A percentile compares a stretch with the other conserved stretches of the same genome.
Evolutionary conservation across 768 basidiomycete genomes (phyloP).

Genomic region (Lepiota brunneoincarnata): DNA sequence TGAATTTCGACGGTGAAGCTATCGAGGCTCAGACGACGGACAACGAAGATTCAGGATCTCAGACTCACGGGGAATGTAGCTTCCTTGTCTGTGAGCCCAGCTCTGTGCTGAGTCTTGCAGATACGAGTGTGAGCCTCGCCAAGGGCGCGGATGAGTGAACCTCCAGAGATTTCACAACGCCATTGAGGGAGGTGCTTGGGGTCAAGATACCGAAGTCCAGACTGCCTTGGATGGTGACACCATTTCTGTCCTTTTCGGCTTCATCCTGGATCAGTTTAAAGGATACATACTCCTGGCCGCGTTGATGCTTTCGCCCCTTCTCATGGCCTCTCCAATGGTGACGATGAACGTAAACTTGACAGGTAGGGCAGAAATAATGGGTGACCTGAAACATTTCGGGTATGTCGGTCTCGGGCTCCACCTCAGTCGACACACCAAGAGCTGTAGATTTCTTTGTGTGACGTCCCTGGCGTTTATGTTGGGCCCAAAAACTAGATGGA

Average conservation of each 20-base stretch:
- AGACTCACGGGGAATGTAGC: slow-evolving; percentile 8
- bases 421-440: neutral
- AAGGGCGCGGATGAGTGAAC: slow-evolving; percentile 29
- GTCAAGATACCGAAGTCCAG: slow-evolving; percentile 54
- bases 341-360: neutral
- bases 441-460: neutral
- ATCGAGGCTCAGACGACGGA: neutral
- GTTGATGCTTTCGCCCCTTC: neutral
- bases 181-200: slow-evolving; percentile 19
- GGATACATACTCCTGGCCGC: slow-evolving; percentile 4
- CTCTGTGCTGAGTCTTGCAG: neutral
- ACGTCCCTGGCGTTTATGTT: slow-evolving; percentile 1
- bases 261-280: slow-evolving; percentile 46
- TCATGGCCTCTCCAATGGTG: neutral
- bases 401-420: slow-evolving; percentile 1
- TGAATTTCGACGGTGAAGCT: slow-evolving; percentile 24
- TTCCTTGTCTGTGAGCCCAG: neutral
- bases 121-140: slow-evolving; percentile 25
- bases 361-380: neutral
- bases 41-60: neutral
- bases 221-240: slow-evolving; percentile 38
- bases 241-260: slow-evolving; percentile 54
- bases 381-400: neutral
- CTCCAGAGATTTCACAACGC: slow-evolving; percentile 8
- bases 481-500: neutral